Base-by-base conservation (phyloP, 331 rosid species). In the Telfairia occidentalis region DNA sequence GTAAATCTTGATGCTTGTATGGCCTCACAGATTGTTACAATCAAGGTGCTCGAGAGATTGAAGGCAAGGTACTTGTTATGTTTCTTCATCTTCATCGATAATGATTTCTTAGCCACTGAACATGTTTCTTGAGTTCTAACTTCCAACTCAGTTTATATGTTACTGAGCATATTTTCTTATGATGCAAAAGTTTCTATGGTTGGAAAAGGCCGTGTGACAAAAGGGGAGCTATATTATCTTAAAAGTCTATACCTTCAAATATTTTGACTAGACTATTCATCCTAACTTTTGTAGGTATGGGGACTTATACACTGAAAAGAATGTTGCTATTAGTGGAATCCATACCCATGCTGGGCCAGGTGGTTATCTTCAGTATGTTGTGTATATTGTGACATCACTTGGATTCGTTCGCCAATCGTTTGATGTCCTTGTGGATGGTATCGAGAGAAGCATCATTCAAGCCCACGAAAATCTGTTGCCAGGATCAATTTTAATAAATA, bases 331-430 rank as follows among this genome's bases (percentile, higher is more conserved):
- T 74, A 93, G 97, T 69, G 98, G 97, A 81, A 91, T 87, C 85
- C 98, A 93, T 80, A 88, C 96, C n/a, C 98, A 93, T 73, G 92
- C 98, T 64, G 98, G 96, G 16, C 98, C 98, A 18, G 98, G 98
- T 61, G 98, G 98, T 64, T 93, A 90, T 84, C 97, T 93, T 18
- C 98, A 93, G 83, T 89, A 93, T 82, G 82, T 90, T 79, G 83
- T 89, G 24, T 93, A 93, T 77, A 80, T 93, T 76, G 84, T 93
- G 60, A 93, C 98, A 11, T 93, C 98, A 42, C 89, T 90, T 35
- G 98, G 98, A 84, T 93, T 93, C 78, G 98, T 93, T 73, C 96
- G 78, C 21, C 96, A 91, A 79, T 93, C 98, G 18, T 93, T 93
- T 78, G 92, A 93, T 58, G 89, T 79, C 16, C 80, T 93, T 59